Percentiles rank a stretch among this genome's conserved stretches.
Evolutionary conservation across 768 basidiomycete species (phyloP).

Genomic region (Mrakia blollopis): DNA sequence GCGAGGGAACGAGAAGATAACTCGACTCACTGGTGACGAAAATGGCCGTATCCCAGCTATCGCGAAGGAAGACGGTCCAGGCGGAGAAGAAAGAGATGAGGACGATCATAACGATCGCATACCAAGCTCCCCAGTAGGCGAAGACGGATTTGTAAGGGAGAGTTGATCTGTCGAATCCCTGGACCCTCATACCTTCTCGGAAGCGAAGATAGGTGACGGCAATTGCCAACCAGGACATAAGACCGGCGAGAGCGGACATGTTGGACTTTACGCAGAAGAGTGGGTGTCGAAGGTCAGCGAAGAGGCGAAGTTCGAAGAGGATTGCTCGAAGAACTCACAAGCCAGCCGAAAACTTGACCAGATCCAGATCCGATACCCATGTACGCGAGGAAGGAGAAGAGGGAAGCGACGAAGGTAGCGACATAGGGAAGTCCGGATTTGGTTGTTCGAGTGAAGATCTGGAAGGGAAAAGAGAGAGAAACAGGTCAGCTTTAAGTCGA

Average conservation of each 20-base stretch:
- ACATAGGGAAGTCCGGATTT: conserved; percentile 70
- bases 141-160: conserved; percentile 63
- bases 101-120: conserved; percentile 38
- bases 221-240: conserved; percentile 79
- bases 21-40: conserved; percentile 41
- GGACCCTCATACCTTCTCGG: conserved; percentile 70
- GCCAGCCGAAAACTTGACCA: conserved; percentile 69
- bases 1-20: too few relatives aligned
- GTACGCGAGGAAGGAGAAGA: conserved; percentile 35
- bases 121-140: conserved; percentile 52
- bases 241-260: conserved; percentile 48
- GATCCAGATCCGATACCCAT: conserved; percentile 42
- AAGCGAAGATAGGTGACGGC: conserved; percentile 73
- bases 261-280: conserved; percentile 47
- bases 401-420: conserved; percentile 64
- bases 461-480: too few relatives aligned
- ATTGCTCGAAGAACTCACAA: conserved; percentile 43
- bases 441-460: conserved; percentile 64
- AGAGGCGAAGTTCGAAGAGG: too few relatives aligned
- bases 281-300: too few relatives aligned
- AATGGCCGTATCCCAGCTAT: conserved; percentile 42
- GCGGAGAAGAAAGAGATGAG: conserved; percentile 38
- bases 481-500: too few relatives aligned
- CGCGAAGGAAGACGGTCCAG: conserved; percentile 45
- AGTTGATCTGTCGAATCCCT: conserved; percentile 65